Conservation (phyloP, 257 asterid species). For the Plantago elongata region DNA sequence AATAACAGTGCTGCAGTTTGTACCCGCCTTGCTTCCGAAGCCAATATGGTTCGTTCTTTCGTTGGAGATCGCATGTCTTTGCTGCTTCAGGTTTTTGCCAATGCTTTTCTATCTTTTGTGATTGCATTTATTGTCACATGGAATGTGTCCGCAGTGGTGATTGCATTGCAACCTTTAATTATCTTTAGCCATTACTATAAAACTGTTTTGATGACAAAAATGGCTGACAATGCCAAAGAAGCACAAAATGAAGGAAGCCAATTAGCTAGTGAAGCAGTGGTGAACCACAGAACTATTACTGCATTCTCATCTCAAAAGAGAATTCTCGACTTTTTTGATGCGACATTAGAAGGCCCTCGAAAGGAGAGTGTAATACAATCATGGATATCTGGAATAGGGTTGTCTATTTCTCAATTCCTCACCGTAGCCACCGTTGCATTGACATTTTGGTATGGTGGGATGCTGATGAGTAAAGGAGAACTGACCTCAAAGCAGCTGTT, state of each 20-base stretch:
- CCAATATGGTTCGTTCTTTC: slow-evolving; percentile 37
- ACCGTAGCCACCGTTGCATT: slow-evolving; percentile 30
- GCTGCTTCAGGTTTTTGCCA: slow-evolving; percentile 30
- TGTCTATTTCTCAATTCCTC: slow-evolving; percentile 35
- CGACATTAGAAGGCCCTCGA: slow-evolving; percentile 31
- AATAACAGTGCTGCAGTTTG: slow-evolving; percentile 43
- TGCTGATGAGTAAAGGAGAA: slow-evolving; percentile 25
- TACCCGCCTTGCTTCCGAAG: slow-evolving; percentile 40
- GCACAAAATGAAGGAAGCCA: slow-evolving; percentile 50
- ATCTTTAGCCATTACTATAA: slow-evolving; percentile 31
- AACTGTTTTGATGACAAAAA: slow-evolving; percentile 33
- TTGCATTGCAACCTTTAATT: slow-evolving; percentile 39
- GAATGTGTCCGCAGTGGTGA: slow-evolving; percentile 35
- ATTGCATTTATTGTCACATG: slow-evolving; percentile 40
- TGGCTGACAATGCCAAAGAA: slow-evolving; percentile 35
- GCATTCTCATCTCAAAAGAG: slow-evolving; percentile 42
- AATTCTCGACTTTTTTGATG: slow-evolving; percentile 29
- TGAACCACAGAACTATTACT: slow-evolving; percentile 39
- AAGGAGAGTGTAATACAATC: slow-evolving; percentile 40
- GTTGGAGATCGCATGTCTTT: slow-evolving; percentile 47
- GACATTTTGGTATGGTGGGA: slow-evolving; percentile 52
- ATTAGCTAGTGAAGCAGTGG: slow-evolving; percentile 48
- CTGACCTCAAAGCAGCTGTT: slow-evolving; percentile 31
- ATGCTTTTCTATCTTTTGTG: slow-evolving; percentile 29
- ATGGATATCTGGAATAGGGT: slow-evolving; percentile 48